phyloP scores from a whole-genome alignment of 345 rosid species.

The Camelina neglecta region DNA sequence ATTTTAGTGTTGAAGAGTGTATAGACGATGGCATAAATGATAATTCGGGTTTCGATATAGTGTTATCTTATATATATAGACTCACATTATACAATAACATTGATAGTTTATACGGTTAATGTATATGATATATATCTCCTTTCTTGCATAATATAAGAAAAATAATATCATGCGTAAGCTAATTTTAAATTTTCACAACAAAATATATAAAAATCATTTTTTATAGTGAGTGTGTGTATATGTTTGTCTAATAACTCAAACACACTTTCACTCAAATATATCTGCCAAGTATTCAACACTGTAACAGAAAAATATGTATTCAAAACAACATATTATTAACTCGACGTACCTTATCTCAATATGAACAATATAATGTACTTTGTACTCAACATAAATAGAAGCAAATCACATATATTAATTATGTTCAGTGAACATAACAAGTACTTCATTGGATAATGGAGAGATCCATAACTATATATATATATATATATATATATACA shows the following conservation, averaged over 20 bases:
- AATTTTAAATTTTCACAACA: neutral
- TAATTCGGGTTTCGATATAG: neutral
- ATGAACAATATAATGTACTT: neutral
- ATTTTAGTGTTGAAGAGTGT: neutral
- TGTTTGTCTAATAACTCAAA: neutral
- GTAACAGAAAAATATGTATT: neutral
- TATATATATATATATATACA: neutral
- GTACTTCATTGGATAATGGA: neutral
- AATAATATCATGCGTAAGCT: neutral
- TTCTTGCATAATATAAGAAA: neutral
- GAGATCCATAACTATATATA: neutral
- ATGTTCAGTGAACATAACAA: conserved; percentile 6
- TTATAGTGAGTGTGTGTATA: neutral
- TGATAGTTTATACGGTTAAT: neutral
- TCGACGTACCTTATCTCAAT: neutral
- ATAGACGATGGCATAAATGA: neutral
- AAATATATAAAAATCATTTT: neutral
- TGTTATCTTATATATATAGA: neutral
- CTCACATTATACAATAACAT: neutral
- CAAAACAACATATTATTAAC: neutral
- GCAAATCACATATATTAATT: neutral
- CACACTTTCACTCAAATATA: neutral
- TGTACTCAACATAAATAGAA: neutral
- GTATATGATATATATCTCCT: neutral
- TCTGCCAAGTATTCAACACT: neutral